Evolutionary conservation across 192 early-diverging fungal genomes (phyloP), one percentile per base, ranked within the genome.

Genomic region (Dimargaris cristalligena): DNA sequence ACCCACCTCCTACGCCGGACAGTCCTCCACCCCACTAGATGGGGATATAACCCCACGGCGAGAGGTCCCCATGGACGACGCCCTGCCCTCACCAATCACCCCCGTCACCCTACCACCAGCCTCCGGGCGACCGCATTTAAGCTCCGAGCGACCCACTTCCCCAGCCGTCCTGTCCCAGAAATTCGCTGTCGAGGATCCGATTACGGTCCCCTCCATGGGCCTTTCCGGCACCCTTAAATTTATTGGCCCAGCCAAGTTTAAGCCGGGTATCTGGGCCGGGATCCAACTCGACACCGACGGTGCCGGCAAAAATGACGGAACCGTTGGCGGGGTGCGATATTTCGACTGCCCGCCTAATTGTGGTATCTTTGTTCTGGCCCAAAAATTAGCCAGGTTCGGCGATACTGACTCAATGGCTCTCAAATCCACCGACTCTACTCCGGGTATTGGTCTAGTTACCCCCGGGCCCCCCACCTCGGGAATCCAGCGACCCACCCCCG

Each of bases 241-340:
- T 60, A 56, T 90, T n/a, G 88, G 88, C 16, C 75, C 81, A 0
- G 77, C 82, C 34, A 72, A 82, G 31, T 82, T 83, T 57, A 88
- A 88, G 68, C 73, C 78, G 30, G 88, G 86, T 2, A 74, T 70
- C 3, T 90, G 86, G 86, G 88, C 85, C 26, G 88, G 88, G 34
- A 74, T 90, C 57, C 83, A 85, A 62, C 66, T 90, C 4, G 85
- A 90, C 49, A 76, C 78, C 34, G 62, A 64, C 8, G 85, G 83
- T 8, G 76, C 72, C 16, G 88, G 88, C 26, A 90, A 90, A 62
- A 90, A 90, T 63, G 78, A 85, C 47, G 88, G 88, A 34, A 75
- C 71, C 13, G 85, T 85, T 28, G 71, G 70, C 41, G 88, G 88
- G 18, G 70, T 76, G 48, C 61, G 67, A 0, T 90, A 90, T 59